Base-by-base conservation (phyloP, 1,284 basidiomycete genomes). In the Lentinula novae-zelandiae region DNA sequence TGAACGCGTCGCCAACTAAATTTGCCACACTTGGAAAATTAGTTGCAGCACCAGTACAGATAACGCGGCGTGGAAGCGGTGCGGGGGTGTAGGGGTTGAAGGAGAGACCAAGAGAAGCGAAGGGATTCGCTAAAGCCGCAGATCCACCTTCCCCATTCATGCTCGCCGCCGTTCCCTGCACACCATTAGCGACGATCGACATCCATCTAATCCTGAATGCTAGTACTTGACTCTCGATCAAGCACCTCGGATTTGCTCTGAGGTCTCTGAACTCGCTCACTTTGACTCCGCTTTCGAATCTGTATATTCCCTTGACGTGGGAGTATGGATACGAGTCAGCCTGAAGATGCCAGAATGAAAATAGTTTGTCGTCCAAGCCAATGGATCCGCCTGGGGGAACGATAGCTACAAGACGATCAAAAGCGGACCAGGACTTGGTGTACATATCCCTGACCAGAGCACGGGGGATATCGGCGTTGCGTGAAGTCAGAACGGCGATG, bases 381-480 rank as follows among this genome's bases (percentile, higher is more conserved):
- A 93, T 93, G 0, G 89, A 90, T 3, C 92, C 92, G 15, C 92
- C 92, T 1, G 91, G 91, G 13, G 92, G 90, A 0, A 93, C 90
- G 65, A 93, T 92, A 1, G 89, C 90, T 3, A 91, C 86, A 4
- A 94, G 79, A 17, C 92, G 83, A 70, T 92, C 89, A 67, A 93
- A 93, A 3, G 90, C 90, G 68, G 87, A 90, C 92, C 92, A 94
- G 61, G 88, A 91, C 73, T 93, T 93, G 48, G 90, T 92, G 70
- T 94, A 93, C 87, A 93, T 89, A 67, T 93, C 91, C 61, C 91
- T 84, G 27, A 92, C 89, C 33, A 93, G 81, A 0, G 89, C 87
- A 51, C 92, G 83, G 7, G 90, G 90, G n/a, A 92, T 85, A 67
- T 92, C 92, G 8, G 89, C 89, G 69, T 92, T 92, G 70, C 89